phyloP scores from a whole-genome alignment of 176 grass and related monocot genomes.

The Hsuehochloa calcarea region DNA sequence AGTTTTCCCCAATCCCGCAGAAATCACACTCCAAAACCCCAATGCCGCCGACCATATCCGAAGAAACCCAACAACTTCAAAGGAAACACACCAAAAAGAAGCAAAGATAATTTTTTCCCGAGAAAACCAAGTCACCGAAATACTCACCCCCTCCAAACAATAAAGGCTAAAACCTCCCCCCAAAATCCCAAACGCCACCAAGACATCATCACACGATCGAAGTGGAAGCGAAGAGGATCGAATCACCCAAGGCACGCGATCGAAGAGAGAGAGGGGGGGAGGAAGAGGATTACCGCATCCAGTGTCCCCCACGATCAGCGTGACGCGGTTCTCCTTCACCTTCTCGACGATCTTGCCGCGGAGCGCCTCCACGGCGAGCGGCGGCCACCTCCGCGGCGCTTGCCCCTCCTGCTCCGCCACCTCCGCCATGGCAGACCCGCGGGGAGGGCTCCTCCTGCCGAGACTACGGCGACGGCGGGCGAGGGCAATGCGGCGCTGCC shows the following conservation, averaged over 20 bases:
- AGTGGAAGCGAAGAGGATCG: neutral
- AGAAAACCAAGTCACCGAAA: neutral
- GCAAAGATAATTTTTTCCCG: neutral
- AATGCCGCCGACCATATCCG: neutral
- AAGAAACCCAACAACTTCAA: neutral
- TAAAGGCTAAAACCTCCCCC: neutral
- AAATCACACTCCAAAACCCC: constrained; percentile 26
- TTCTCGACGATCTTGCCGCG: constrained; percentile 88
- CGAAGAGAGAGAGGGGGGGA: neutral
- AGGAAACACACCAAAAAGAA: neutral
- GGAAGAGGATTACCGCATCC: constrained; percentile 65
- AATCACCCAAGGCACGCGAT: neutral
- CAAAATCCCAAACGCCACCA: constrained; percentile 24
- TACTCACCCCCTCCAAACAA: neutral
- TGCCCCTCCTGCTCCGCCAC: neutral
- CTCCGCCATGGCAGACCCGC: constrained; percentile 18
- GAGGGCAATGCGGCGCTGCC: neutral
- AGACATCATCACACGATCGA: neutral
- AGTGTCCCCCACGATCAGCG: constrained; percentile 80
- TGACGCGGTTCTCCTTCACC: constrained; percentile 80
- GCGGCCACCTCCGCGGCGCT: constrained; percentile 11
- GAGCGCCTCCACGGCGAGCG: constrained; percentile 62
- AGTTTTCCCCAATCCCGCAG: neutral
- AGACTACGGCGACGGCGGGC: neutral
- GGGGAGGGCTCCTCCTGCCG: neutral